A percentile compares a stretch with the other conserved stretches of the same genome.
phyloP scores from a whole-genome alignment of 176 grass and related monocot genomes.

The Guadua angustifolia region DNA sequence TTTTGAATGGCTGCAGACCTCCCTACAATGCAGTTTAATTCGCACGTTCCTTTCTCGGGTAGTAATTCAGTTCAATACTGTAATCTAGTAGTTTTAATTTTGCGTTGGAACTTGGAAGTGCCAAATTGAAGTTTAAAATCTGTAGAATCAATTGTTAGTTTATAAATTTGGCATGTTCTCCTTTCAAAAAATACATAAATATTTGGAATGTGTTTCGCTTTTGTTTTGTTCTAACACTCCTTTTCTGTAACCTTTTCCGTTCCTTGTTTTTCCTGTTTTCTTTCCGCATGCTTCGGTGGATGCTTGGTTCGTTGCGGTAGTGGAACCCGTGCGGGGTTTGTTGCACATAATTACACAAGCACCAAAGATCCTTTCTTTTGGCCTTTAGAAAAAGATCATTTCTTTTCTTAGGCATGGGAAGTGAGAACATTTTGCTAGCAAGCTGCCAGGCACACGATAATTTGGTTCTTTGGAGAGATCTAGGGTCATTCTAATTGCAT shows the following conservation, averaged over 20 bases:
- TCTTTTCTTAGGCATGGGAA: background rate
- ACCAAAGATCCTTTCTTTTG: background rate
- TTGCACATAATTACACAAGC: background rate
- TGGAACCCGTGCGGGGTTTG: background rate
- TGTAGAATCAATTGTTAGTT: background rate
- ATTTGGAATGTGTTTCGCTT: background rate
- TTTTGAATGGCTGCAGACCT: background rate
- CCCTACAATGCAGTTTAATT: constrained; percentile 21
- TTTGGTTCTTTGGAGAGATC: background rate
- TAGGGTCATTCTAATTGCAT: background rate
- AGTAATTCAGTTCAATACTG: background rate
- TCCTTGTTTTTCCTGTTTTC: background rate
- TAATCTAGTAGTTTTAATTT: background rate
- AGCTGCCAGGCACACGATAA: background rate
- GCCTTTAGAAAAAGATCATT: too few relatives aligned
- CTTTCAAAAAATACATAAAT: background rate
- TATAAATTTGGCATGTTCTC: background rate
- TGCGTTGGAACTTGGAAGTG: background rate
- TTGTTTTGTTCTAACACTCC: background rate
- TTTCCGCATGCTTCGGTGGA: background rate
- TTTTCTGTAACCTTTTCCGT: background rate
- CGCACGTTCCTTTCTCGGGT: background rate
- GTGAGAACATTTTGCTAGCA: background rate
- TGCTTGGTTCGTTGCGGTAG: background rate
- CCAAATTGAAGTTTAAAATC: background rate